Evolutionary conservation across 2,329 filamentous ascomycete genomes (phyloP), one percentile per base, ranked within the genome.

Genomic region (Beauveria brongniartii): DNA sequence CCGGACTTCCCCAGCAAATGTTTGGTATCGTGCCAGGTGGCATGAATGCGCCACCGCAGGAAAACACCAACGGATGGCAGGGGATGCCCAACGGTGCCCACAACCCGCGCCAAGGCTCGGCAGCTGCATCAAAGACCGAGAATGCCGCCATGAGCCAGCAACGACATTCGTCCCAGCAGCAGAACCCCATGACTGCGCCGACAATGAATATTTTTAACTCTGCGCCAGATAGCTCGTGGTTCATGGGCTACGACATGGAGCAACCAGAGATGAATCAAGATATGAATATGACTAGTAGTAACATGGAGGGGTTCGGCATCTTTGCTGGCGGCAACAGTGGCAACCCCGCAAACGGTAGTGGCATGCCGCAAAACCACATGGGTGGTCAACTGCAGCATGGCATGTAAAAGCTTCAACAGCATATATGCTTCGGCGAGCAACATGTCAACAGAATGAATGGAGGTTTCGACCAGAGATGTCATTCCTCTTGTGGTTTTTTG

Each of bases 231-330:
- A 88, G 87, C 57, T 90, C 89, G 5, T 97, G 92, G 90, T 96
- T 95, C 72, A 86, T 96, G 78, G 91, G 92, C 1, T 96, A 96
- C 74, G 95, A 96, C 70, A 85, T 96, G 74, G 90, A 94, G 62
- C 90, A 91, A 22, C 86, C 89, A 0, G 83, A 85, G 61, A 73
- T 83, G 47, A 75, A 76, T 7, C 80, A 81, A 59, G 81, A 82
- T 43, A 65, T 79, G 57, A 72, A 71, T 22, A 68, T 77, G 30
- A 73, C 72, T 8, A 68, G 80, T 64, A 70, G 71, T 26, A 74
- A 74, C 41, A 72, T 80, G 28, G 82, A 84, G 63, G 73, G 73
- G 10, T 83, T 83, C 65, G 74, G 74, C 28, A 73, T 69, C 30
- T 77, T 84, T 68, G 82, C 83, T 67, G 74, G 53, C 4, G 46